Evolutionary conservation across 176 grass and related monocot species (phyloP).

Genomic region (Phoenix roebelenii): DNA sequence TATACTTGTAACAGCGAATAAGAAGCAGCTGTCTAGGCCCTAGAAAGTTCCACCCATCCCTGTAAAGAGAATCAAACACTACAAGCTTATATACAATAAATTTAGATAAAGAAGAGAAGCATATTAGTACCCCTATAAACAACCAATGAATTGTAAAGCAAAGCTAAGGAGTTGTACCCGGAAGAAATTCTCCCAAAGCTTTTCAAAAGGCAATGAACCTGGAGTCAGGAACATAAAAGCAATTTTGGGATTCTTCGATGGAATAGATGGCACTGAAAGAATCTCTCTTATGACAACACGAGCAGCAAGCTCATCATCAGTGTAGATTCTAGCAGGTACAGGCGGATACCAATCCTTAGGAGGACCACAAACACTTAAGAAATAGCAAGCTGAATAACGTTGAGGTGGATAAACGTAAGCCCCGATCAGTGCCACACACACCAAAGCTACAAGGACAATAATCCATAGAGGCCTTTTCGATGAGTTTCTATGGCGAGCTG

Average conservation of each 20-base stretch:
- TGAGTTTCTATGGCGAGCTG: constrained; percentile 45
- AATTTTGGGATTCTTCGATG: constrained; percentile 85
- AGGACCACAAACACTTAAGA: constrained; percentile 49
- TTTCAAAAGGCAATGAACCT: constrained; percentile 92
- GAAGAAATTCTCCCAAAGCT: constrained; percentile 97
- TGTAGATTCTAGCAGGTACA: constrained; percentile 63
- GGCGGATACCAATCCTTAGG: constrained; percentile 35
- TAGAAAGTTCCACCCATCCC: too few relatives aligned
- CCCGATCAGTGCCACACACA: constrained; percentile 41
- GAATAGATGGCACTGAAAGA: constrained; percentile 35
- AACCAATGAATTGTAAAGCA: too few relatives aligned
- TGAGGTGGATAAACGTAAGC: constrained; percentile 60
- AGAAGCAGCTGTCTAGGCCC: too few relatives aligned
- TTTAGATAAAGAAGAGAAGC: too few relatives aligned
- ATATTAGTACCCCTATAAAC: too few relatives aligned
- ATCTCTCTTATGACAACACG: constrained; percentile 67
- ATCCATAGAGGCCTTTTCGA: constrained; percentile 75
- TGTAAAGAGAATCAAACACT: too few relatives aligned
- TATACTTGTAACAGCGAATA: too few relatives aligned
- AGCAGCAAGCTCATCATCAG: constrained; percentile 74
- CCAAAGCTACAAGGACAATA: constrained; percentile 49
- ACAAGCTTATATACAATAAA: too few relatives aligned
- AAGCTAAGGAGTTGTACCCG: constrained; percentile 37
- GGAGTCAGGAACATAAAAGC: constrained; percentile 98
- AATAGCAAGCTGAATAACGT: constrained; percentile 53